These are phyloP conservation scores for Panellus pusillus DNA, from an alignment of 768 basidiomycete genomes.

Conservation along the genomic window DNA sequence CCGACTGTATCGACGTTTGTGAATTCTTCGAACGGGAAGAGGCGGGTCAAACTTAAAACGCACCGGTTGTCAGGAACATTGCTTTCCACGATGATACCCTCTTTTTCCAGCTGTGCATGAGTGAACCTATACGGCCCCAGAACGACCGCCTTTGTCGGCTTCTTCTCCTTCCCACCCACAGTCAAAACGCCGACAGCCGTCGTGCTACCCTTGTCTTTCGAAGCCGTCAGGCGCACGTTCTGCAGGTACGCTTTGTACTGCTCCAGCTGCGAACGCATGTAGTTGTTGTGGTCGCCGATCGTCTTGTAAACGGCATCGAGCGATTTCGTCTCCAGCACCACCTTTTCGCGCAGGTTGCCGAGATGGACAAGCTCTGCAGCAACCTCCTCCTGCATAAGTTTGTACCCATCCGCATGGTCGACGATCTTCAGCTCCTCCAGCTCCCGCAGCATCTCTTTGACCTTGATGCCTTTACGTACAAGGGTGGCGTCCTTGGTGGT, in stretches of 20 bases:
- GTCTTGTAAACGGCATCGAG: conserved; percentile 99
- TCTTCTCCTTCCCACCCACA: conserved; percentile 97
- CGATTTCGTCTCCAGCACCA: conserved; percentile 85
- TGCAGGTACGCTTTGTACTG: conserved; percentile 99
- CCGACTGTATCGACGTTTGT: conserved; percentile 51
- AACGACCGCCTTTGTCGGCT: conserved; percentile 78
- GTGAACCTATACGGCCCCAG: conserved; percentile 97
- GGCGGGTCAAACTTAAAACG: conserved; percentile 27
- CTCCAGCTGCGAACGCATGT: conserved; percentile 92
- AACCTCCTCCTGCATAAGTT: conserved; percentile 97
- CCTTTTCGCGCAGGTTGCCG: conserved; percentile 95
- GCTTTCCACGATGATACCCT: conserved; percentile 98
- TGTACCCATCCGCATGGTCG: conserved; percentile 79
- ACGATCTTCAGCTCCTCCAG: conserved; percentile 89
- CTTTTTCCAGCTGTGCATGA: conserved; percentile 97
- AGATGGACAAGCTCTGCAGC: conserved; percentile 93
- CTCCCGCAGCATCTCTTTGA: conserved; percentile 98
- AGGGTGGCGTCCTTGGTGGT: conserved; percentile 96
- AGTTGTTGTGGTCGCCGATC: conserved; percentile 98
- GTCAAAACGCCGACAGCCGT: conserved; percentile 93
- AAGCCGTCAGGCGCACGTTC: conserved; percentile 89
- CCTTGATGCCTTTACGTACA: conserved; percentile 97
- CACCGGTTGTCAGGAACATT: conserved; percentile 98
- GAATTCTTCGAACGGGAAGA: conserved; percentile 3
- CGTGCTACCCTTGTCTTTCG: conserved; percentile 85